Evolutionary conservation across 306 rosid genomes (phyloP), one percentile per base, ranked within the genome.

Genomic region (Morella rubra): DNA sequence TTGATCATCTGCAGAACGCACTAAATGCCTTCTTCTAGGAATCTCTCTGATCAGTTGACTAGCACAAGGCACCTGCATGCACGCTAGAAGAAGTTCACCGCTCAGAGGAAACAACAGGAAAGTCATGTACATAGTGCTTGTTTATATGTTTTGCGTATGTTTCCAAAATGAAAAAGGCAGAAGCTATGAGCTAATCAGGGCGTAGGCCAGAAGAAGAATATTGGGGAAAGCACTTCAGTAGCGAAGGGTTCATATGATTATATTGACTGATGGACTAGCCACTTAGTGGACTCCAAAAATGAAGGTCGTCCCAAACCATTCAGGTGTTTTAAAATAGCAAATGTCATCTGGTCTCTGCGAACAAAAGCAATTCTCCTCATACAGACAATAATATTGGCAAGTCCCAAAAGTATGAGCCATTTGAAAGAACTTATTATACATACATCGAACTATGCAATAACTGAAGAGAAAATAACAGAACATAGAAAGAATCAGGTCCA

Each of bases 61-160:
- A 77, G 81, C 87, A 60, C 55, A 68, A 42, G 89, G 84, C 76
- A 85, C 87, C 94, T 86, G 88, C 88, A 87, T 56, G 81, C 81
- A 45, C 59, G 87, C 95, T 93, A 90, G 84, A 88, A 81, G 81
- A 76, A 81, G 84, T 84, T 89, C 76, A 84, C 86, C 81, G 83
- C 82, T 90, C 85, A 81, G 83, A 79, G 73, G 73, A 81, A 79
- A 76, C 81, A 46, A 53, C 47, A 70, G 15, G 56, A 78, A 69
- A 79, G 61, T 52, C 46, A 27, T 56, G 27, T 60, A 15, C 24
- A 51, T 5, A 59, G 69, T 53, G 76, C 62, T 72, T 77, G 56
- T 73, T 49, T 45, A 41, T 51, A 15, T n/a, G 32, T 40, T 32
- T 32, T 32, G 6, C 27, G 40, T 15, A 8, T 32, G 46, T 41